Conservation (phyloP, 2,329 filamentous ascomycete genomes). For the Talaromyces islandicus region DNA sequence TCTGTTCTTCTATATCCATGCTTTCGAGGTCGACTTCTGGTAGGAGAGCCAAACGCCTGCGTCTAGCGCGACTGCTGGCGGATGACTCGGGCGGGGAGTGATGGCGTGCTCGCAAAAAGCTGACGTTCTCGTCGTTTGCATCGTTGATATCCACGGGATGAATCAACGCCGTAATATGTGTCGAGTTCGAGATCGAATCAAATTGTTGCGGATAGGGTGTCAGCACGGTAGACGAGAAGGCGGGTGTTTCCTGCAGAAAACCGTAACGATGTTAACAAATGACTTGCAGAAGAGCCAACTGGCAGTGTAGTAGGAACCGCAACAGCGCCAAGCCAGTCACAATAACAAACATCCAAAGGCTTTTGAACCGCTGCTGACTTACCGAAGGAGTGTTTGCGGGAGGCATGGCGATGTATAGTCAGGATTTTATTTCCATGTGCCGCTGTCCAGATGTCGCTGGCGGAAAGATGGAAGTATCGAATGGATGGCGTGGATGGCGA, state of each 20-base stretch:
- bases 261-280: constrained; percentile 12
- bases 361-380: constrained; percentile 17
- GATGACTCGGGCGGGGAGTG: constrained; percentile 22
- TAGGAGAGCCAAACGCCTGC: constrained; percentile 23
- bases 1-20: constrained; percentile 32
- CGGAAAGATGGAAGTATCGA: not conserved
- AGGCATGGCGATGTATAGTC: constrained; percentile 27
- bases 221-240: constrained; percentile 16
- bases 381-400: constrained; percentile 40
- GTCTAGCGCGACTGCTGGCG: constrained; percentile 25
- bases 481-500: not conserved
- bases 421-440: constrained; percentile 8
- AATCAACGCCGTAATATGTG: constrained; percentile 46
- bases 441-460: not conserved
- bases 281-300: not conserved
- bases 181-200: constrained; percentile 43
- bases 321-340: not conserved
- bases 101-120: constrained; percentile 42
- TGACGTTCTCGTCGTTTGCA: constrained; percentile 45
- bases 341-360: not conserved
- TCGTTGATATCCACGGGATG: constrained; percentile 36
- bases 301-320: not conserved
- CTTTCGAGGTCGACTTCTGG: constrained; percentile 24
- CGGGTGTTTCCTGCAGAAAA: constrained; percentile 20
- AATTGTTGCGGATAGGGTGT: constrained; percentile 43